Conservation (phyloP, 345 rosid genomes). For the Carallia pectinifolia region DNA sequence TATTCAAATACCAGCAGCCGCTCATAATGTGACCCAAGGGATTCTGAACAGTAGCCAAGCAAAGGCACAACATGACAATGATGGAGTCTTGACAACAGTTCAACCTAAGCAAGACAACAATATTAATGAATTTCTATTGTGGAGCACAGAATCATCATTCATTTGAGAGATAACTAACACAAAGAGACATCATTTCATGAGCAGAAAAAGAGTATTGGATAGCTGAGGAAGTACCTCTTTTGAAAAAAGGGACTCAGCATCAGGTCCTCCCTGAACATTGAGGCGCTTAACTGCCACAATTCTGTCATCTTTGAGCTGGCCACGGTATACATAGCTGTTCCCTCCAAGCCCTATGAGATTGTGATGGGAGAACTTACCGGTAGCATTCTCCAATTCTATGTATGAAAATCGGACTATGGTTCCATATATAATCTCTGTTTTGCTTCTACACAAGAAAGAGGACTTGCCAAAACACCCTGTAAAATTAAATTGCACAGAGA, state of each 20-base stretch:
- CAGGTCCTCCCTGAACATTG: constrained; percentile 59
- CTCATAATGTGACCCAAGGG: constrained; percentile 68
- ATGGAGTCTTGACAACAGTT: constrained; percentile 78
- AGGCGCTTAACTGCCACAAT: constrained; percentile 83
- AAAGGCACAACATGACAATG: constrained; percentile 95
- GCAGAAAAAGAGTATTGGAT: constrained; percentile 1
- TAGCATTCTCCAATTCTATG: constrained; percentile 68
- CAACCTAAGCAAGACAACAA: constrained; percentile 52
- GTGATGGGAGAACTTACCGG: constrained; percentile 66
- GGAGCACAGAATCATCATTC: not conserved
- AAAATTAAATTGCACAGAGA: constrained; percentile 7
- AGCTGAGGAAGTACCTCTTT: constrained; percentile 55
- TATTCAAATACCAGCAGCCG: constrained; percentile 86
- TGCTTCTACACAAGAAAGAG: constrained; percentile 42
- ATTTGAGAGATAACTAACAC: not conserved
- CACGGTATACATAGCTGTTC: constrained; percentile 82
- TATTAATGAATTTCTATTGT: constrained; percentile 4
- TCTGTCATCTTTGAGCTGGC: constrained; percentile 78
- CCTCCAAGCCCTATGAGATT: constrained; percentile 83
- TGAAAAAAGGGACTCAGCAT: constrained; percentile 57
- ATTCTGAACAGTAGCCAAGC: constrained; percentile 83
- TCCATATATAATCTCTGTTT: constrained; percentile 52
- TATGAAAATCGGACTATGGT: constrained; percentile 62
- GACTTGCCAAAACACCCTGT: constrained; percentile 70
- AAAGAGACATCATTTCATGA: not conserved